Evolutionary conservation across 163 green algal genomes (phyloP).

Genomic region (Chloromonas sp.): DNA sequence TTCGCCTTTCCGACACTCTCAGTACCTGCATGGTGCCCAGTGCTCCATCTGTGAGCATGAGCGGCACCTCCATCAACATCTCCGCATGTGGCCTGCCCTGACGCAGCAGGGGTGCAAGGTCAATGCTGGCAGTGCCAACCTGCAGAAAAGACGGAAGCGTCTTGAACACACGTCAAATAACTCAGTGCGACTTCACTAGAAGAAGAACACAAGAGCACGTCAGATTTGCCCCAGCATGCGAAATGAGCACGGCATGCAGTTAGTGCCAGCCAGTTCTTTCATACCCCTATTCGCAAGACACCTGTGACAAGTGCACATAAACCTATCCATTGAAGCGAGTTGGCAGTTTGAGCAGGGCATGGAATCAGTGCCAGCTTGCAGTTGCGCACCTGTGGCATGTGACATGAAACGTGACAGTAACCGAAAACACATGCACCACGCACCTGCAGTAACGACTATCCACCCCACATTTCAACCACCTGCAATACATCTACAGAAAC

Average conservation of each 20-base stretch:
- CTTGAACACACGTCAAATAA: neutral
- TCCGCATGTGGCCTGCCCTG: conserved; percentile 57
- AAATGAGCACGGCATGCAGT: neutral
- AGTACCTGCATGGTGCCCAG: neutral
- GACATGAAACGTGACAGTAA: too few relatives aligned
- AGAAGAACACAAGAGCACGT: neutral
- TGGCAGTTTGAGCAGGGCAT: too few relatives aligned
- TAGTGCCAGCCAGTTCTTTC: neutral
- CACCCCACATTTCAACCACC: conserved; percentile 64
- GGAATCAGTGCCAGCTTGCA: too few relatives aligned
- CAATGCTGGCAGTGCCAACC: conserved; percentile 41
- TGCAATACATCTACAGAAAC: conserved; percentile 10
- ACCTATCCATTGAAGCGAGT: too few relatives aligned
- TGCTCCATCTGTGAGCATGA: conserved; percentile 27
- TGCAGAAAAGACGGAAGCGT: conserved; percentile 5
- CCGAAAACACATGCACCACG: neutral
- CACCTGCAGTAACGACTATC: conserved; percentile 61
- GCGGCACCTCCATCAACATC: conserved; percentile 53
- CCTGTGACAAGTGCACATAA: too few relatives aligned
- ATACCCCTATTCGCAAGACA: neutral
- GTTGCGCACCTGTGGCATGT: too few relatives aligned
- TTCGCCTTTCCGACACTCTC: neutral
- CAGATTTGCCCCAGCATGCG: neutral
- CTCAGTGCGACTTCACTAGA: too few relatives aligned
- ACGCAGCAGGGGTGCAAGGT: conserved; percentile 52